Evolutionary conservation across 768 basidiomycete species (phyloP), one percentile per base, ranked within the genome.

Genomic region (Lyophyllum decastes): DNA sequence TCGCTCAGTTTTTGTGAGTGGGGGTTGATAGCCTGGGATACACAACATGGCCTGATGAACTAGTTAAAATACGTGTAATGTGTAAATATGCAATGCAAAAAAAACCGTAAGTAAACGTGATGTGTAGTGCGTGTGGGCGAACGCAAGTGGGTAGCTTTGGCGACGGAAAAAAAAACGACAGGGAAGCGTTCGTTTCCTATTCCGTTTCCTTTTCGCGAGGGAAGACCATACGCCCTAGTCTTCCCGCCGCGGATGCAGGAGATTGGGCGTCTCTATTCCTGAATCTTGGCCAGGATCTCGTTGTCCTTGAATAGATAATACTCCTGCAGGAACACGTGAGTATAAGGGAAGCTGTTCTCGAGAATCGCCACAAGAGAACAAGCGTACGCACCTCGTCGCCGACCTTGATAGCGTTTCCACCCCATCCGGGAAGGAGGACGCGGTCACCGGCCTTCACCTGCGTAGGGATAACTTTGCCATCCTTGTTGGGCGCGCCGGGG

Each of bases 261-360:
- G 30, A 5, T 47, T 14, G 53, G 3, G 9, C 11, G n/a, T 25
- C 14, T 72, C 76, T 82, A 97, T 80, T 97, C 95, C 72, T 89
- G 83, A 68, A 98, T 94, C 81, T 95, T 97, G 58, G 96, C 96
- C 52, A 98, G 83, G 70, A 99, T 97, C 69, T 98, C 95, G 24
- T 85, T 73, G 75, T 98, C 96, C 77, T 88, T 91, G 88, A 95
- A 98, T 57, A 99, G 76, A 80, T 83, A 90, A 76, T 90, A 99
- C 70, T 99, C 96, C 95, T 98, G 66, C 8, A 19, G 27, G 35
- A 52, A 40, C 12, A 22, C 21, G 34, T 3, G 58, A 17, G 33
- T 0, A 52, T 21, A 27, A 52, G 35, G 35, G 4, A 9, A 51
- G 7, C 34, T 38, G 11, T 38, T 16, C 35, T 9, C 16, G 6